Evolutionary conservation across 495 filamentous ascomycete species (phyloP).

Genomic region (Podospora didyma): DNA sequence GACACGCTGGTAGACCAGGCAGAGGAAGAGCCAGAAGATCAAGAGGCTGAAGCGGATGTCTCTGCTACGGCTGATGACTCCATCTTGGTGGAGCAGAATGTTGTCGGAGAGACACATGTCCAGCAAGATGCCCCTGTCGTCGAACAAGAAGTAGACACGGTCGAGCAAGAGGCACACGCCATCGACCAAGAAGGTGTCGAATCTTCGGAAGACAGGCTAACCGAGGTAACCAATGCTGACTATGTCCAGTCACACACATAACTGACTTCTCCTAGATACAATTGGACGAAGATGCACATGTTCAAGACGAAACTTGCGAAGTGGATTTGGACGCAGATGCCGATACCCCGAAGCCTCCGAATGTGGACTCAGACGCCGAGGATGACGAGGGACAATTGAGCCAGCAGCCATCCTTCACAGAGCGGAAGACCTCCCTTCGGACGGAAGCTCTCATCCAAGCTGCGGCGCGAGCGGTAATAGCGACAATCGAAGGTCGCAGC

Average conservation of each 20-base stretch:
- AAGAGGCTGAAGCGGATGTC: not conserved
- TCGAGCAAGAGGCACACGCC: not conserved
- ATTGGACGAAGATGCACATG: not conserved
- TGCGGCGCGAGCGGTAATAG: slow-evolving; percentile 39
- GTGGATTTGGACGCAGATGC: not conserved
- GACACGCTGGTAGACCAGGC: not conserved
- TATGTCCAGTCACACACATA: no score
- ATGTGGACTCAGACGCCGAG: not conserved
- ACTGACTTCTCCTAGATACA: no score
- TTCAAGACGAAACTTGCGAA: not conserved
- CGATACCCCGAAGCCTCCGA: no score
- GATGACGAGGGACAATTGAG: not conserved
- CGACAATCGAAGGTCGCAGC: slow-evolving; percentile 31
- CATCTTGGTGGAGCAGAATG: not conserved
- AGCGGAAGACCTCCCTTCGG: slow-evolving; percentile 23
- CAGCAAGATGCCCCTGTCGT: not conserved
- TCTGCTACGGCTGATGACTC: not conserved
- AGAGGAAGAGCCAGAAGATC: not conserved
- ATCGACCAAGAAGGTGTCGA: not conserved
- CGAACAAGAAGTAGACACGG: no score
- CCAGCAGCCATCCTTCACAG: not conserved
- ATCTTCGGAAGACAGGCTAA: no score
- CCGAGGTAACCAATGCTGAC: no score
- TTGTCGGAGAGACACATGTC: no score
- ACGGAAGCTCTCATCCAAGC: slow-evolving; percentile 41